Evolutionary conservation across 768 basidiomycete species (phyloP), one percentile per base, ranked within the genome.

Genomic region (Leccinum rimulosum): DNA sequence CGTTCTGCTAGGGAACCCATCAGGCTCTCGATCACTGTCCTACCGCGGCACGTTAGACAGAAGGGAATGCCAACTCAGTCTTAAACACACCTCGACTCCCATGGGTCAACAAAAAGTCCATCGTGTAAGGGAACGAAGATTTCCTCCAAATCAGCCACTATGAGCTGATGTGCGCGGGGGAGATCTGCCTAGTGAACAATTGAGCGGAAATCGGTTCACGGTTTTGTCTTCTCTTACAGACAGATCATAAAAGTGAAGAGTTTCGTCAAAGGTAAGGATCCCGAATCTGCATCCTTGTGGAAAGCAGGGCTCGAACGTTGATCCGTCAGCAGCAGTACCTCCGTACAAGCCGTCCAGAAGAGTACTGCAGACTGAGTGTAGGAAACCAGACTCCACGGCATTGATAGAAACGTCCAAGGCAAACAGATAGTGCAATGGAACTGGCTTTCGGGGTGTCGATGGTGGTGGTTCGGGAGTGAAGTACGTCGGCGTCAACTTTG

Each of bases 111-210:
- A 60, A 98, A 90, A 43, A 95, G 77, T 3, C 87, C 89, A 6
- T 79, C 75, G 19, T 77, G 77, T 25, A 93, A 71, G 0, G 97
- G 97, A 2, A 91, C 73, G 73, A 95, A 98, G 19, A 94, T 86
- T 56, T 99, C 97, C n/a, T 93, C 89, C 38, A 98, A 74, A 69
- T 98, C 97, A 1, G 91, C 77, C 9, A 98, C 82, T 48, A 98
- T 83, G 48, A 95, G 78, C 80, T 95, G 88, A 36, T 80, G 79
- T 2, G 84, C 79, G 64, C 79, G 75, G 36, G 73, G 74, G 28
- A 75, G 71, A 69, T 82, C 76, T 66, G 77, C 74, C 79, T 82
- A 61, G 60, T 51, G 55, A 61, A 36, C 50, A 51, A 55, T 59
- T 73, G 53, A 70, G 70, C 35, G 59, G 40, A 56, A 58, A 58